These are phyloP conservation scores for Sanghuangporus weigelae DNA, from an alignment of 1,284 basidiomycete genomes.

Conservation along the genomic window DNA sequence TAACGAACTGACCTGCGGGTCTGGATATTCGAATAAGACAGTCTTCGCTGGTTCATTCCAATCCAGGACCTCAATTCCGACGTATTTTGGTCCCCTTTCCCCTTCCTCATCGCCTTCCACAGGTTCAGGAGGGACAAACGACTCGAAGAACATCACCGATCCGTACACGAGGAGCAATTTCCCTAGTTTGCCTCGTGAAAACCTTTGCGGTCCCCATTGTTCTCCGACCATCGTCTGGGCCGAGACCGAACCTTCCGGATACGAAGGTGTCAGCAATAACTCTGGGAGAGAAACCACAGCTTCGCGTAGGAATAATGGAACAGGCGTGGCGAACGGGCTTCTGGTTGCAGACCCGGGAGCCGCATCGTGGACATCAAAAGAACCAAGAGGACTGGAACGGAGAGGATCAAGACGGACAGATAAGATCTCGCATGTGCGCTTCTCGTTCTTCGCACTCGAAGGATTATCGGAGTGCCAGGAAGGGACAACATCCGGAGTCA, in stretches of 20 bases:
- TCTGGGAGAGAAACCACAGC: neutral
- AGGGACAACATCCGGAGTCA: neutral
- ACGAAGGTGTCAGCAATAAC: neutral
- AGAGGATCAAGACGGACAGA: conserved; percentile 5
- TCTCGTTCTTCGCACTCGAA: neutral
- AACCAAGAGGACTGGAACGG: neutral
- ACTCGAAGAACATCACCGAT: conserved; percentile 7
- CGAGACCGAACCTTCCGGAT: neutral
- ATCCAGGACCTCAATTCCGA: conserved; percentile 13
- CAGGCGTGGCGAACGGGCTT: conserved; percentile 3
- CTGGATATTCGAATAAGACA: conserved; percentile 14
- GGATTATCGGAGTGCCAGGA: neutral
- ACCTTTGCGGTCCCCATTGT: conserved; percentile 8
- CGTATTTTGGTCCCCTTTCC: neutral
- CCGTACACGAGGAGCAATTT: conserved; percentile 4
- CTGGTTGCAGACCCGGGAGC: neutral
- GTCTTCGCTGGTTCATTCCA: neutral
- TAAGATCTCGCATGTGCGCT: neutral
- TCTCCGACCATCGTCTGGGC: neutral
- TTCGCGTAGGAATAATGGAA: conserved; percentile 3
- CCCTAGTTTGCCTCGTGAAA: conserved; percentile 9
- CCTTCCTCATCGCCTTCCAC: neutral
- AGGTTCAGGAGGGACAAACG: neutral
- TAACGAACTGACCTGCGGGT: conserved; percentile 7
- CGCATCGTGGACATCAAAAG: neutral